These are phyloP conservation scores for Francoa sonchifolia DNA, from an alignment of 441 rosid species.

Conservation along the genomic window DNA sequence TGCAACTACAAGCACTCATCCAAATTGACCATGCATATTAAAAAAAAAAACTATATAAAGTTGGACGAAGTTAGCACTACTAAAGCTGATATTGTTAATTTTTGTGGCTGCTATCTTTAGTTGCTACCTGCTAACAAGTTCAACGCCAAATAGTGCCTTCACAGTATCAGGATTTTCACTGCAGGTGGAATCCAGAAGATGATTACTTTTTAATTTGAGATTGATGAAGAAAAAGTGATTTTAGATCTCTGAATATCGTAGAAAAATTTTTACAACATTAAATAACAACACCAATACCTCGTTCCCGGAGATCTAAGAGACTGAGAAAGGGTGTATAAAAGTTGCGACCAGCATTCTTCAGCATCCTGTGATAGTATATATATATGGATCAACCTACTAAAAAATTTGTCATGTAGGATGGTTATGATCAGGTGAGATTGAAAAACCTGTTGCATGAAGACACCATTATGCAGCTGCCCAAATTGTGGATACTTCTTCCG, in stretches of 20 bases:
- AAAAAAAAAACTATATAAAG: not conserved
- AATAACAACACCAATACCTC: conserved; percentile 33
- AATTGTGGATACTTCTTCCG: conserved; percentile 91
- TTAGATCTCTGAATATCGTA: no score
- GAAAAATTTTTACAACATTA: no score
- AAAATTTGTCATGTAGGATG: conserved; percentile 2
- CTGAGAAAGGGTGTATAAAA: conserved; percentile 73
- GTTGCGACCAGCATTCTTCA: conserved; percentile 95
- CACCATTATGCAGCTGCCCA: conserved; percentile 83
- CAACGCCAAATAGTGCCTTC: conserved; percentile 67
- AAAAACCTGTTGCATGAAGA: conserved; percentile 93
- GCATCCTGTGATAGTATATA: conserved; percentile 50
- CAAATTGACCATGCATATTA: not conserved
- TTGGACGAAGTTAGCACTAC: not conserved
- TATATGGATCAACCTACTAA: conserved; percentile 12
- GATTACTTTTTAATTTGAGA: not conserved
- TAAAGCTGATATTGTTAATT: not conserved
- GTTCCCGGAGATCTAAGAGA: conserved; percentile 50
- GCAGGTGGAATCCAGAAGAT: conserved; percentile 9
- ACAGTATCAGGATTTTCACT: conserved; percentile 52
- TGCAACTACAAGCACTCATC: not conserved
- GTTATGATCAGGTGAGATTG: conserved; percentile 1
- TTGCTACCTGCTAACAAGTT: conserved; percentile 71
- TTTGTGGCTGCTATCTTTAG: no score
- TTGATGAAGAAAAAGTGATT: no score